Evolutionary conservation across 305 asterid species (phyloP).

Genomic region (Nicotiana rustica): DNA sequence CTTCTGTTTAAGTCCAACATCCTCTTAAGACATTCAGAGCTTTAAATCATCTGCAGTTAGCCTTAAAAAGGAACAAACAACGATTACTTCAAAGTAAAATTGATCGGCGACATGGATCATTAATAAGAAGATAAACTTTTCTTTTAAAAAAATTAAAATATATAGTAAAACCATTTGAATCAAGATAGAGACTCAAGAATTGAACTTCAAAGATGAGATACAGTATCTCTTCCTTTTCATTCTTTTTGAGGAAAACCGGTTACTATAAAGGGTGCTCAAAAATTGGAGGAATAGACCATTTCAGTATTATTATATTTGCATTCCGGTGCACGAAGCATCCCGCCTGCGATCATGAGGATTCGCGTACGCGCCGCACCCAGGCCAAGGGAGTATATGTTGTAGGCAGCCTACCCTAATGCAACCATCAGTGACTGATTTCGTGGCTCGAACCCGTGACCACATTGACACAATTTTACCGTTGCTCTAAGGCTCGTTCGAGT

Average conservation of each 20-base stretch:
- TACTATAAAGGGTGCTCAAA: not conserved
- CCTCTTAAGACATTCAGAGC: constrained; percentile 28
- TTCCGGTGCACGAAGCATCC: too few species aligned
- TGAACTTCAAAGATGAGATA: not conserved
- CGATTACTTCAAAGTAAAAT: not conserved
- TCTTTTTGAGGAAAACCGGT: not conserved
- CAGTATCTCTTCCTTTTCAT: not conserved
- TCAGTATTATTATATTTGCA: too few species aligned
- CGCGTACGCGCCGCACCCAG: too few species aligned
- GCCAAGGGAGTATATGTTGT: too few species aligned
- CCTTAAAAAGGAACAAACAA: constrained; percentile 16
- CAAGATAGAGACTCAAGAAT: not conserved
- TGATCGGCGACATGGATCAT: not conserved
- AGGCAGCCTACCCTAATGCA: too few species aligned
- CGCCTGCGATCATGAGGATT: too few species aligned
- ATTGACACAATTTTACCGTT: too few species aligned
- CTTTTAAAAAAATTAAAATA: not conserved
- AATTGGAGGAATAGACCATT: not conserved
- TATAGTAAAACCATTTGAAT: not conserved
- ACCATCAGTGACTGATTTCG: too few species aligned
- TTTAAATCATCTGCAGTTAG: constrained; percentile 18
- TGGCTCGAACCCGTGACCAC: too few species aligned
- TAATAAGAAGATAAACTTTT: not conserved
- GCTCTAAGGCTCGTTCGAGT: too few species aligned
- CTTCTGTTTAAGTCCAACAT: constrained; percentile 35